These are phyloP conservation scores for Recurvomyces mirabilis DNA, from an alignment of 495 filamentous ascomycete genomes.

Conservation along the genomic window DNA sequence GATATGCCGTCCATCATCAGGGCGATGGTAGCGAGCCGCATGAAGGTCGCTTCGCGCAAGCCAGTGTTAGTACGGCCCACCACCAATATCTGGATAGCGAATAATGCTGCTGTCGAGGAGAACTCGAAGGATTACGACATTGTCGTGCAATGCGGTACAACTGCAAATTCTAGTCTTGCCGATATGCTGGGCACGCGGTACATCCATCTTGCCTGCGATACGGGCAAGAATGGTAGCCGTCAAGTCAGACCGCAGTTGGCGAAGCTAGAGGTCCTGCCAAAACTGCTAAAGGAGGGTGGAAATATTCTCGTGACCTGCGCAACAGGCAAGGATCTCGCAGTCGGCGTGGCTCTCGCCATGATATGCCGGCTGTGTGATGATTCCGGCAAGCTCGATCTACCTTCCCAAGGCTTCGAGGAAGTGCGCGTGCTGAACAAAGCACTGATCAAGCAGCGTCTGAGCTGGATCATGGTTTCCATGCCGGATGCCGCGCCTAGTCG, in stretches of 20 bases:
- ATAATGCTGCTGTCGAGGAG: conserved; percentile 15
- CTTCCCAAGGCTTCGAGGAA: conserved; percentile 14
- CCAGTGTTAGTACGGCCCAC: conserved; percentile 28
- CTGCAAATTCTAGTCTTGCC: conserved; percentile 2
- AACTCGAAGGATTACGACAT: conserved; percentile 18
- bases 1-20: conserved; percentile 55
- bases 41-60: conserved; percentile 5
- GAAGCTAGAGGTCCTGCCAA: conserved; percentile 34
- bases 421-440: conserved; percentile 43
- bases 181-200: conserved; percentile 23
- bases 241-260: conserved; percentile 56
- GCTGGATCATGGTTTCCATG: conserved; percentile 62
- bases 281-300: conserved; percentile 18
- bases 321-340: conserved; percentile 55
- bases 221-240: conserved; percentile 63
- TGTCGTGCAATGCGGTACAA: conserved; percentile 28
- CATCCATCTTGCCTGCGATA: conserved; percentile 55
- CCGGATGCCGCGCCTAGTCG: conserved; percentile 70
- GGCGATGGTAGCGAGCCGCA: conserved; percentile 34
- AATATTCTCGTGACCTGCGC: conserved; percentile 44
- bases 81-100: conserved; percentile 24
- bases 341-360: conserved; percentile 49
- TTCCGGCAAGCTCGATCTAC: conserved; percentile 34
- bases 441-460: conserved; percentile 63
- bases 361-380: conserved; percentile 53